Evolutionary conservation across 768 basidiomycete species (phyloP).

Genomic region (Trametes cingulata): DNA sequence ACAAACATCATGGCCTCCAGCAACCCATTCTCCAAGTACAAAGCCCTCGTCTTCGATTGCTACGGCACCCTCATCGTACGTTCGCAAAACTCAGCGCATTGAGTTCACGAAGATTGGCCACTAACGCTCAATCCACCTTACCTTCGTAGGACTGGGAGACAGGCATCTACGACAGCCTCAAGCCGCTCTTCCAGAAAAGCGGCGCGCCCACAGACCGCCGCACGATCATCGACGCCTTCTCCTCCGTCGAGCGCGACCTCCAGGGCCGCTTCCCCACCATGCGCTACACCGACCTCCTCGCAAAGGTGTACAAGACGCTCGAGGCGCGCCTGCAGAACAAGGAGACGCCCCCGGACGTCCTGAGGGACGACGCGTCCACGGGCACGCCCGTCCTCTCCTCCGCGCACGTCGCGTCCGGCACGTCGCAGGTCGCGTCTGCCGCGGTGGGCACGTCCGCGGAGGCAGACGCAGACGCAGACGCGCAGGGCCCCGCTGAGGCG

Average conservation of each 20-base stretch:
- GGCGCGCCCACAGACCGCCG: conserved; percentile 48
- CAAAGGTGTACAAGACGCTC: conserved; percentile 36
- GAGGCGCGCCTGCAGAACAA: conserved; percentile 34
- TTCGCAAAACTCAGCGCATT: background rate
- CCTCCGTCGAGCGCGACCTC: conserved; percentile 54
- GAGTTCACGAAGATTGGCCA: background rate
- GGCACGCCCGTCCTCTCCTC: conserved; percentile 31
- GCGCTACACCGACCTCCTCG: conserved; percentile 63
- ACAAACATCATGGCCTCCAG: conserved; percentile 3
- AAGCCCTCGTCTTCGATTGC: conserved; percentile 69
- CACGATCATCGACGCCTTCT: conserved; percentile 54
- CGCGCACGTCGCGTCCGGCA: conserved; percentile 1
- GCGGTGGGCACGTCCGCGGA: conserved; percentile 16
- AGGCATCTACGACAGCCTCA: conserved; percentile 56
- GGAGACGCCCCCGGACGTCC: conserved; percentile 14
- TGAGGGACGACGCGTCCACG: conserved; percentile 32
- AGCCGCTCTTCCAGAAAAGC: conserved; percentile 44
- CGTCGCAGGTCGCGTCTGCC: conserved; percentile 5
- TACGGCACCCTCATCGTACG: conserved; percentile 71
- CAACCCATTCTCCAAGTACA: conserved; percentile 30
- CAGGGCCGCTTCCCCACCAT: conserved; percentile 57
- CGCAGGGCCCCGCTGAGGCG: conserved; percentile 34
- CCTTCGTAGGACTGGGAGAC: conserved; percentile 71
- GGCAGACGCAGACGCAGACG: background rate
- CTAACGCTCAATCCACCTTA: background rate